These are phyloP conservation scores for Triadica sebifera DNA, from an alignment of 345 rosid species.

Conservation along the genomic window DNA sequence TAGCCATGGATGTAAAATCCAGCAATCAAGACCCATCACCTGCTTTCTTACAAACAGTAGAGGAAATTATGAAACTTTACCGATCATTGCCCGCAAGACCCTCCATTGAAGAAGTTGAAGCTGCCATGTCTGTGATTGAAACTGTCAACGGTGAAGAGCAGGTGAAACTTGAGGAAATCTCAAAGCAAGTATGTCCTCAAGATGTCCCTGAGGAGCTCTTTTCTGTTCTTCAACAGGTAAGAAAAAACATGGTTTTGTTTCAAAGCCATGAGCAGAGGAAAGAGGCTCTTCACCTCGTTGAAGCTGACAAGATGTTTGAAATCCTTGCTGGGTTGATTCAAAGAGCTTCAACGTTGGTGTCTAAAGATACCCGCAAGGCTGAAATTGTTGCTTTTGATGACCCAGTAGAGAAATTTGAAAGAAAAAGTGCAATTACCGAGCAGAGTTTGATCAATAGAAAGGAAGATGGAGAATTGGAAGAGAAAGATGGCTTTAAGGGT, in stretches of 20 bases:
- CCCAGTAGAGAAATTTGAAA: constrained; percentile 27
- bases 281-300: constrained; percentile 51
- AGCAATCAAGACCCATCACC: constrained; percentile 35
- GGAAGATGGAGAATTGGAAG: constrained; percentile 28
- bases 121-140: constrained; percentile 49
- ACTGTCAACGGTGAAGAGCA: constrained; percentile 43
- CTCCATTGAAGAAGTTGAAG: constrained; percentile 55
- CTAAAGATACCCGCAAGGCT: constrained; percentile 39
- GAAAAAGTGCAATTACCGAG: constrained; percentile 22
- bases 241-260: constrained; percentile 42
- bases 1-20: constrained; percentile 41
- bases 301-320: constrained; percentile 45
- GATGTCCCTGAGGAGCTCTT: constrained; percentile 52
- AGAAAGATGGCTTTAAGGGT: constrained; percentile 24
- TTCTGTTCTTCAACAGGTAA: constrained; percentile 40
- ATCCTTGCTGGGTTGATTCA: constrained; percentile 52
- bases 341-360: constrained; percentile 46
- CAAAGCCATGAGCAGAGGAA: constrained; percentile 51
- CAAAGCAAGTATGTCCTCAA: constrained; percentile 28
- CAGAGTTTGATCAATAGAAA: constrained; percentile 27
- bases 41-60: constrained; percentile 38
- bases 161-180: constrained; percentile 46
- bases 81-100: constrained; percentile 60
- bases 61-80: constrained; percentile 52
- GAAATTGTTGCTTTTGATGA: constrained; percentile 19